Percentiles rank a stretch among this genome's conserved stretches.
phyloP scores from a whole-genome alignment of 768 basidiomycete species.

The Auriscalpium orientale region DNA sequence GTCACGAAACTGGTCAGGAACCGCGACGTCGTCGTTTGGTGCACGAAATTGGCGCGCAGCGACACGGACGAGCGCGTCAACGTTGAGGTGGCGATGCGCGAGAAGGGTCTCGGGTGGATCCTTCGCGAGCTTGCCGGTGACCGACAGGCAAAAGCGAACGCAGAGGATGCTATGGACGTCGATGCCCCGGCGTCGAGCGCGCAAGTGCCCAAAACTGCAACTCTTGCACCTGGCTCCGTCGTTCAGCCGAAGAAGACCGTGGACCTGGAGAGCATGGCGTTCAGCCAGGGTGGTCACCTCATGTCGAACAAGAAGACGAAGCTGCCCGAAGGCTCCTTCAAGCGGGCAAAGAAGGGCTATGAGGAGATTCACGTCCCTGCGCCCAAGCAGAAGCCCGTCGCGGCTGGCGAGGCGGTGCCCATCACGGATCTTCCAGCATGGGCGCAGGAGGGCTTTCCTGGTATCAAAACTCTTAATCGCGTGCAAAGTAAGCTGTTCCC shows the following conservation, averaged over 20 bases:
- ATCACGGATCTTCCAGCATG: conserved; percentile 72
- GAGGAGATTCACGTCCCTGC: conserved; percentile 97
- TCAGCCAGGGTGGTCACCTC: conserved; percentile 89
- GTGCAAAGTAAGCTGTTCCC: conserved; percentile 93
- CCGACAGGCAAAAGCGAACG: conserved; percentile 47
- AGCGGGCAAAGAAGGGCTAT: conserved; percentile 91
- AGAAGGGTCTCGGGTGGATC: conserved; percentile 96
- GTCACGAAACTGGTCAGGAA: conserved; percentile 90
- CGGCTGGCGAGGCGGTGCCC: conserved; percentile 62
- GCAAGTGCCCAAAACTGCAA: conserved; percentile 71
- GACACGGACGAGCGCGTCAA: conserved; percentile 86
- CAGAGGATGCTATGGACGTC: conserved; percentile 69
- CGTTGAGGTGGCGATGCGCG: conserved; percentile 96
- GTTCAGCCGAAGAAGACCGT: conserved; percentile 80
- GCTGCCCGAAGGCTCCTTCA: conserved; percentile 95
- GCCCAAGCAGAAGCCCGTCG: conserved; percentile 67
- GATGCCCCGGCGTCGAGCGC: conserved; percentile 45
- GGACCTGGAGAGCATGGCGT: conserved; percentile 93
- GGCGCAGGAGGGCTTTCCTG: conserved; percentile 80
- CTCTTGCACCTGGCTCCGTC: conserved; percentile 78
- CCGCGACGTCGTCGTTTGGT: conserved; percentile 95
- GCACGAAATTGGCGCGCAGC: conserved; percentile 88
- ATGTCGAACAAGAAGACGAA: conserved; percentile 99
- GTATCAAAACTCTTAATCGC: conserved; percentile 74
- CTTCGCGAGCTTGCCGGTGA: conserved; percentile 82